Base-by-base conservation (phyloP, 164 flowering plant genomes). In the Houttuynia cordata region DNA sequence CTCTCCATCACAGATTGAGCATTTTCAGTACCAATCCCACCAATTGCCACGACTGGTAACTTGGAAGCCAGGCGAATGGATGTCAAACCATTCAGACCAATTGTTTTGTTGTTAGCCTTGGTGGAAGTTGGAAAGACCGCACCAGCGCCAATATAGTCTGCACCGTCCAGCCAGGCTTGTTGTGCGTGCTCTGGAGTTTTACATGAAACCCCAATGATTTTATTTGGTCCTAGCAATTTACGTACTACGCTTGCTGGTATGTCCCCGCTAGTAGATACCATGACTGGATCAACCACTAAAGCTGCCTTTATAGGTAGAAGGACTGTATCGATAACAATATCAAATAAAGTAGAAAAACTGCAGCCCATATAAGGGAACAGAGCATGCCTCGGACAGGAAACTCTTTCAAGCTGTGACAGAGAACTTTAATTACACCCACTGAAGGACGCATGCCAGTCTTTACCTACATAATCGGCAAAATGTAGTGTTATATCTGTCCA, bases 371-470 rank as follows among this genome's bases (percentile, higher is more conserved):
- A 17, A 24, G 42, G 18, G 24, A 49, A 45, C 56, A 70, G 25
- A 20, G 55, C 67, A 62, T 76, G 85, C 99, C 96, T 83, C 37
- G 75, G 68, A 83, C 85, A 0, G 86, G 89, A 64, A 74, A 84
- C 64, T 88, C 80, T 68, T 67, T 68, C 1, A 91, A 80, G 60
- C 62, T 73, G 17, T 76, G 75, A 69, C 67, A 70, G 51, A 94
- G 83, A 62, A 79, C 73, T 68, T 79, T 80, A 54, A 88, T 76
- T 52, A 86, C 80, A 30, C 78, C 86, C 63, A 64, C 57, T 21
- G 99, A 86, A 61, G 99, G 99, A 22, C 90, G 81, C 99, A 93
- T 91, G 41, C 99, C 97, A 40, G 99, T 94, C 76, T 94, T 94
- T 41, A 94, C 95, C 99, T 94, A 65, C 71, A 30, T 51, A 67